A percentile compares a stretch with the other conserved stretches of the same genome.
Evolutionary conservation across 2,329 filamentous ascomycete genomes (phyloP).

Genomic region (Sporothrix sp.): DNA sequence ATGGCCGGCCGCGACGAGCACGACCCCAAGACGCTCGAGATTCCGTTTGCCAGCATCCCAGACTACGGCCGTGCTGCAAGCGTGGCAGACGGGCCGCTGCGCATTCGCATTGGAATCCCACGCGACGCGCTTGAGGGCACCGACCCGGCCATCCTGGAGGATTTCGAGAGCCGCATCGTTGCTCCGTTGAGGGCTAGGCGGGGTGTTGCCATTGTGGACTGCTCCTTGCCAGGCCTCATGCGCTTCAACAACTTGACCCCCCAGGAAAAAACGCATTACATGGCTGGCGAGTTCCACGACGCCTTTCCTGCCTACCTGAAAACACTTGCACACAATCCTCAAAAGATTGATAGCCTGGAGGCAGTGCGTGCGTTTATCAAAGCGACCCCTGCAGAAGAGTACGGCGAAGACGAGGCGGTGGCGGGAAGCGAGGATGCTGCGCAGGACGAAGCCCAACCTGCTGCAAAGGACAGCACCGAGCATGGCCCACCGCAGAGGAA

Average conservation of each 20-base stretch:
- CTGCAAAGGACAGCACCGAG: conserved; percentile 31
- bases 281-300: conserved; percentile 45
- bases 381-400: conserved; percentile 43
- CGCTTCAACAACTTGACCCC: not conserved
- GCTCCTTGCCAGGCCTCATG: conserved; percentile 35
- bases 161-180: conserved; percentile 45
- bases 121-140: conserved; percentile 41
- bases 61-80: conserved; percentile 20
- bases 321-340: conserved; percentile 47
- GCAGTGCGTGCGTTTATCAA: conserved; percentile 49
- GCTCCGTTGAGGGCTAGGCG: conserved; percentile 37
- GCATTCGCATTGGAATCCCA: conserved; percentile 53
- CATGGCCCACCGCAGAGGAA: too few relatives aligned
- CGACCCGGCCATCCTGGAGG: conserved; percentile 26
- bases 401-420: conserved; percentile 50
- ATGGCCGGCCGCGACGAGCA: conserved; percentile 53
- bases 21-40: conserved; percentile 55
- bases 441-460: conserved; percentile 23
- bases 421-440: conserved; percentile 62
- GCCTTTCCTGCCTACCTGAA: conserved; percentile 48
- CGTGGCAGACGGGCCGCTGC: conserved; percentile 41
- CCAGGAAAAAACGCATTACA: conserved; percentile 7
- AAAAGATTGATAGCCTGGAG: conserved; percentile 39
- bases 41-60: conserved; percentile 37
- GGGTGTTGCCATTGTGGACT: conserved; percentile 43